Conservation (phyloP, 2,329 filamentous ascomycete species). For the Geosmithia flava region DNA sequence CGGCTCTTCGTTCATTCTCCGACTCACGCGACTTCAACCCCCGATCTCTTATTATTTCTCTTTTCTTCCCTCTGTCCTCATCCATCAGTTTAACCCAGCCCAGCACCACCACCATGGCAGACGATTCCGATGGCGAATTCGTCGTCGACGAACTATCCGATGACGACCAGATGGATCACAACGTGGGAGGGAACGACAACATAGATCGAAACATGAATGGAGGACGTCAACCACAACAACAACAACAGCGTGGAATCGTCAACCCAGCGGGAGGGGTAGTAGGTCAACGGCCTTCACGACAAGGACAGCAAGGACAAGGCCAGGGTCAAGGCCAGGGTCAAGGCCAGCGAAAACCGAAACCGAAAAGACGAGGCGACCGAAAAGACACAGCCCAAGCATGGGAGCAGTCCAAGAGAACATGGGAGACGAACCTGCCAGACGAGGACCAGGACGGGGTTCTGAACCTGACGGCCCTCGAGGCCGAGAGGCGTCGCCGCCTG, state of each 20-base stretch:
- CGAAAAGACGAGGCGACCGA: constrained; percentile 7
- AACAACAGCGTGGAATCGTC: background rate
- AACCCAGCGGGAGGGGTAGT: background rate
- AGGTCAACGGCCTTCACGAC: background rate
- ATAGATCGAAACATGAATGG: constrained; percentile 15
- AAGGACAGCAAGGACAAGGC: too few relatives aligned
- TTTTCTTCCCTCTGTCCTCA: background rate
- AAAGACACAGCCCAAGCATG: constrained; percentile 41
- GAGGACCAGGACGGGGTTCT: constrained; percentile 73
- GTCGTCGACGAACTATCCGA: constrained; percentile 51
- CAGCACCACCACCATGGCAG: constrained; percentile 39
- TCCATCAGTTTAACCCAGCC: background rate
- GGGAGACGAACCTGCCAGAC: constrained; percentile 55
- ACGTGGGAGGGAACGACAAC: constrained; percentile 22
- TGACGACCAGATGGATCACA: constrained; percentile 46
- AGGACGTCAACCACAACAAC: constrained; percentile 1
- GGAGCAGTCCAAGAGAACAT: constrained; percentile 55
- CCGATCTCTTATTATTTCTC: background rate
- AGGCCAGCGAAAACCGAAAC: constrained; percentile 11
- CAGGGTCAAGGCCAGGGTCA: background rate
- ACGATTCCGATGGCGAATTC: constrained; percentile 62
- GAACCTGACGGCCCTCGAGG: constrained; percentile 66
- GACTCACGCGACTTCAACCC: too few relatives aligned
- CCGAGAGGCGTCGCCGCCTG: constrained; percentile 68
- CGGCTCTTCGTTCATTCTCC: background rate